A percentile compares a stretch with the other conserved stretches of the same genome.
phyloP scores from a whole-genome alignment of 768 basidiomycete species.

The Paxillus rubicundulus region DNA sequence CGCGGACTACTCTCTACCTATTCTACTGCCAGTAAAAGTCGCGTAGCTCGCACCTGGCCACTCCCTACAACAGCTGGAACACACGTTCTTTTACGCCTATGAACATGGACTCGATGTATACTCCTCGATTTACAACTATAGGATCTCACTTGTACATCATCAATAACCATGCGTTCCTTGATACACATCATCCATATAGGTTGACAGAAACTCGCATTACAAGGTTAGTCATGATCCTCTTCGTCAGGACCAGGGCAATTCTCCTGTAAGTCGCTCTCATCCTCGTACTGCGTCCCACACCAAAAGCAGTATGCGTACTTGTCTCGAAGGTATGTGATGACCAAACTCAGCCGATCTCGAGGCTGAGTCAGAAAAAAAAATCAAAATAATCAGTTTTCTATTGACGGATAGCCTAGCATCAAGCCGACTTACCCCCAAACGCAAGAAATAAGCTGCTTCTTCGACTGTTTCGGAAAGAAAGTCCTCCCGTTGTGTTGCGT shows the following conservation, averaged over 20 bases:
- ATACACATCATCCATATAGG: not conserved
- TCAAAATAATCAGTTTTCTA: conserved; percentile 14
- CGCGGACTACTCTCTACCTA: conserved; percentile 3
- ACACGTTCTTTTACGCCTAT: conserved; percentile 14
- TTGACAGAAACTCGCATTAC: not conserved
- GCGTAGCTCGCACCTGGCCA: not conserved
- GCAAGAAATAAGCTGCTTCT: conserved; percentile 66
- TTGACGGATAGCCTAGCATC: conserved; percentile 3
- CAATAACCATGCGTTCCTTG: conserved; percentile 23
- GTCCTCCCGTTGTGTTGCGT: conserved; percentile 27
- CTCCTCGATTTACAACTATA: conserved; percentile 14
- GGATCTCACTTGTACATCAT: conserved; percentile 33
- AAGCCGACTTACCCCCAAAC: conserved; percentile 50
- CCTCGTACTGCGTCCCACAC: conserved; percentile 78
- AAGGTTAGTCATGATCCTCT: conserved; percentile 69
- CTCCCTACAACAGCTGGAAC: not conserved
- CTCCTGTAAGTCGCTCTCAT: conserved; percentile 53
- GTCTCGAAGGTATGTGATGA: conserved; percentile 71
- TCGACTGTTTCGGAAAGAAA: conserved; percentile 58
- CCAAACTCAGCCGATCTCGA: conserved; percentile 61
- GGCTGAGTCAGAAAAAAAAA: conserved; percentile 46
- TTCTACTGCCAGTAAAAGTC: not conserved
- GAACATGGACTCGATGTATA: conserved; percentile 19
- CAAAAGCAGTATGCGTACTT: conserved; percentile 81
- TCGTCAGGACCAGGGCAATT: conserved; percentile 77